Conservation (phyloP, 2,329 filamentous ascomycete genomes). For the Cladosporium sp. region DNA sequence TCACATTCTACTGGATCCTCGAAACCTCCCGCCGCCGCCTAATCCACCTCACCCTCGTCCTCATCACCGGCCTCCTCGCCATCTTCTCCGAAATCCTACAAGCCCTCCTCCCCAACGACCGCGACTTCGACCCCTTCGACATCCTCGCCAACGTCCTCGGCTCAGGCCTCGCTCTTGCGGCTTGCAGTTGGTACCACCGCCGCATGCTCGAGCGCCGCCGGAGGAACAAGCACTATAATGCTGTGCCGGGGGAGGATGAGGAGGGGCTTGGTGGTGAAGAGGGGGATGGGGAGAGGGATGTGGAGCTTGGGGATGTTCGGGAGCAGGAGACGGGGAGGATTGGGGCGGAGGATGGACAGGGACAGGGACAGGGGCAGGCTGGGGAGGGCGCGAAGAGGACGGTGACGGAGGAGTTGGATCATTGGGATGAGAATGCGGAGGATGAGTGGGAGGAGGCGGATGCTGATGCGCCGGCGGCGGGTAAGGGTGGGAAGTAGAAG, state of each 20-base stretch:
- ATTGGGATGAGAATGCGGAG: constrained; percentile 86
- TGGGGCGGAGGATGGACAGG: constrained; percentile 26
- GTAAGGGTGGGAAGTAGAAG: not conserved
- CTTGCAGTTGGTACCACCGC: constrained; percentile 91
- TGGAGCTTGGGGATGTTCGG: constrained; percentile 69
- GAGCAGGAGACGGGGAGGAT: constrained; percentile 35
- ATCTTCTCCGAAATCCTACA: constrained; percentile 77
- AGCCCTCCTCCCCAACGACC: constrained; percentile 63
- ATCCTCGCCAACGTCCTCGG: constrained; percentile 86
- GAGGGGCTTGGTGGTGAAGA: constrained; percentile 23
- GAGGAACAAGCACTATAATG: constrained; percentile 69
- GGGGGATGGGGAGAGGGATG: constrained; percentile 53
- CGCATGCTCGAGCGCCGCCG: constrained; percentile 90
- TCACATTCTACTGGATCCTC: constrained; percentile 88
- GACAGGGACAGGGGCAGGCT: constrained; percentile 30
- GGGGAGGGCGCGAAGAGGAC: constrained; percentile 63
- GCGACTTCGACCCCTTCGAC: constrained; percentile 73
- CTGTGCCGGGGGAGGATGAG: constrained; percentile 63
- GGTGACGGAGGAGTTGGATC: constrained; percentile 82
- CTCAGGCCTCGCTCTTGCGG: constrained; percentile 66
- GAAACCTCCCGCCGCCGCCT: constrained; percentile 85
- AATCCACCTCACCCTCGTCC: constrained; percentile 76
- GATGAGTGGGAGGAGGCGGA: constrained; percentile 64
- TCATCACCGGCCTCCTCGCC: constrained; percentile 73
- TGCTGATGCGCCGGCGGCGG: constrained; percentile 27